A percentile compares a stretch with the other conserved stretches of the same genome.
Conservation (phyloP, 768 basidiomycete genomes). For the Chalciporus piperatus region DNA sequence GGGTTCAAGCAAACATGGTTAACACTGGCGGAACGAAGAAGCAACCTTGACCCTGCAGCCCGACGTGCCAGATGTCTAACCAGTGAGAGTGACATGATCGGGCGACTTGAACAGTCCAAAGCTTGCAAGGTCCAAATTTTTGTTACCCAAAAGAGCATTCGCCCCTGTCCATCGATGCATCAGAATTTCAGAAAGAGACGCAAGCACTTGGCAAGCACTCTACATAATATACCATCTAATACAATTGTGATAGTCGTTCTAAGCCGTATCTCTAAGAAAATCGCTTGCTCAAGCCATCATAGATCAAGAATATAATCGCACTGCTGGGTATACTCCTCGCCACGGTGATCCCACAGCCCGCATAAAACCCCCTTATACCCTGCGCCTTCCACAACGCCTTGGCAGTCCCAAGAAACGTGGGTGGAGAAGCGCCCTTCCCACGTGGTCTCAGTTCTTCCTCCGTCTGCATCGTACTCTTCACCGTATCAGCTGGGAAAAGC, state of each 20-base stretch:
- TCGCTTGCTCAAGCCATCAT: constrained; percentile 65
- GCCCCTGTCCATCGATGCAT: constrained; percentile 2
- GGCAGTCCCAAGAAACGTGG: constrained; percentile 56
- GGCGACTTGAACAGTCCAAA: no score
- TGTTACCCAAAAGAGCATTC: neutral
- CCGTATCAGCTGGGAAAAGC: constrained; percentile 93
- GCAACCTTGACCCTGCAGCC: neutral
- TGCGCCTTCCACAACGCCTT: constrained; percentile 68
- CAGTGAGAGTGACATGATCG: constrained; percentile 10
- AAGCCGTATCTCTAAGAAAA: constrained; percentile 38
- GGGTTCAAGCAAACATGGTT: neutral
- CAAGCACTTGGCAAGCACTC: no score
- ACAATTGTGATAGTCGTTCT: neutral
- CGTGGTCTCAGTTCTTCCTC: constrained; percentile 78
- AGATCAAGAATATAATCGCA: constrained; percentile 91
- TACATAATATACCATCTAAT: neutral
- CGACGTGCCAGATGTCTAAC: constrained; percentile 2
- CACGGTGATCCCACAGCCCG: constrained; percentile 90
- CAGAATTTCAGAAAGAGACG: no score
- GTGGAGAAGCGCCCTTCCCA: constrained; percentile 28
- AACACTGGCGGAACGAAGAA: neutral
- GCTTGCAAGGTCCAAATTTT: no score
- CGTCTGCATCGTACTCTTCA: constrained; percentile 95
- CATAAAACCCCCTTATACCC: constrained; percentile 84
- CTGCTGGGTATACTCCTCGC: constrained; percentile 83